Evolutionary conservation across 345 rosid genomes (phyloP).

Genomic region (Trapa bicornis): DNA sequence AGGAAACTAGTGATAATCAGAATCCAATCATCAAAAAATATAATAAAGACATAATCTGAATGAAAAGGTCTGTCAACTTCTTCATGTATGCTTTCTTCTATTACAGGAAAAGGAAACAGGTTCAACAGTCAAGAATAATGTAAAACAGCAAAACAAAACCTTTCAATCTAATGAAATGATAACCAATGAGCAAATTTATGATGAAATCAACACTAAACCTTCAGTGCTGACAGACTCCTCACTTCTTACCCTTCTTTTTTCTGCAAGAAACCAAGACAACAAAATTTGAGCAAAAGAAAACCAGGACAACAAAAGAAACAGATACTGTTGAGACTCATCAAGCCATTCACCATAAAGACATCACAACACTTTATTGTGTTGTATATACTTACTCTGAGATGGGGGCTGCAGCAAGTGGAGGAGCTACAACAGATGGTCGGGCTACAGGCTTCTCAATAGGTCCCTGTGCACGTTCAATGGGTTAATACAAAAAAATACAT

Average conservation of each 20-base stretch:
- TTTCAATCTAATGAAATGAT: background rate
- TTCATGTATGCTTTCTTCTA: background rate
- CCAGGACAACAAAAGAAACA: background rate
- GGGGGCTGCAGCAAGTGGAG: background rate
- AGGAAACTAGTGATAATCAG: background rate
- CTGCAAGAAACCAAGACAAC: slow-evolving; percentile 1
- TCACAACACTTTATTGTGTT: background rate
- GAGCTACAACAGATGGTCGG: slow-evolving; percentile 3
- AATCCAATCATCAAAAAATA: background rate
- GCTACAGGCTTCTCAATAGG: slow-evolving; percentile 10
- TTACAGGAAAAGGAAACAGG: background rate
- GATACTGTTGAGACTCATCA: background rate
- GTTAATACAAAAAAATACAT: background rate
- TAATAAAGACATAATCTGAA: background rate
- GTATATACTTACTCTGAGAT: slow-evolving; percentile 8
- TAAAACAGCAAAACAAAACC: background rate
- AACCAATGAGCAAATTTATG: background rate
- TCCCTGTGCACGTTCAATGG: slow-evolving; percentile 3
- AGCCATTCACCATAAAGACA: background rate
- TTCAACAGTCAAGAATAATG: too few relatives aligned
- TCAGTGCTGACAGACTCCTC: background rate
- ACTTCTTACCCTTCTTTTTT: slow-evolving; percentile 14
- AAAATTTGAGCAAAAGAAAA: too few relatives aligned
- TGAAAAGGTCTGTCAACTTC: background rate
- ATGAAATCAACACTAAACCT: slow-evolving; percentile 1